A percentile compares a stretch with the other conserved stretches of the same genome.
Evolutionary conservation across 2,329 filamentous ascomycete genomes (phyloP).

Genomic region (Talaromyces albobiverticillius): DNA sequence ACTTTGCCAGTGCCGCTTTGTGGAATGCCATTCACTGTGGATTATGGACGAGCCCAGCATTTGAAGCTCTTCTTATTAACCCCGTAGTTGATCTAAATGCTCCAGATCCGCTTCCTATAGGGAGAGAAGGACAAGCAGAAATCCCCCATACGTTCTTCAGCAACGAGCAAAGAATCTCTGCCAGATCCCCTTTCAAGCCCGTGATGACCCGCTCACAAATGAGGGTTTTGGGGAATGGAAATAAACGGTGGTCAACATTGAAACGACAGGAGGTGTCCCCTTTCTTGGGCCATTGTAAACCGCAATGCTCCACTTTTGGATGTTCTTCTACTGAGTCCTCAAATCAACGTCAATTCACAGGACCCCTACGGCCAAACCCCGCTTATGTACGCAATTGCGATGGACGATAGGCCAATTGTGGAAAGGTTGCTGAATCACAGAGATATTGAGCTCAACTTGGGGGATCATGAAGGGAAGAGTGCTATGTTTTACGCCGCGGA

Average conservation of each 20-base stretch:
- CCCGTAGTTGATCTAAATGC: conserved; percentile 1
- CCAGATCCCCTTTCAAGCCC: background rate
- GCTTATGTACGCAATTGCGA: conserved; percentile 11
- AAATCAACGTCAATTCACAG: conserved; percentile 13
- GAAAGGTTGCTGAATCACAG: conserved; percentile 5
- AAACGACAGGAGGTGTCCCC: conserved; percentile 8
- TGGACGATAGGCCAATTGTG: conserved; percentile 3
- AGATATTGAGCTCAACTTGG: conserved; percentile 13
- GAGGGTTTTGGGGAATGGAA: conserved; percentile 21
- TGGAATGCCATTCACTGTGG: conserved; percentile 12
- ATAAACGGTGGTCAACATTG: conserved; percentile 21
- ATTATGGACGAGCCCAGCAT: conserved; percentile 10
- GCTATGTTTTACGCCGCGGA: conserved; percentile 11
- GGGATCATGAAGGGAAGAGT: conserved; percentile 6
- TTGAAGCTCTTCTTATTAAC: conserved; percentile 6
- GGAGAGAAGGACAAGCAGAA: background rate
- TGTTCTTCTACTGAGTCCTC: conserved; percentile 8
- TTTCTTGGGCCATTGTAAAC: conserved; percentile 8
- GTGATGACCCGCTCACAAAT: conserved; percentile 20
- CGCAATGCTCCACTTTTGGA: conserved; percentile 11
- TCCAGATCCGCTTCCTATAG: background rate
- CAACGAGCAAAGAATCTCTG: background rate
- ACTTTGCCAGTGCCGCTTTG: conserved; percentile 9
- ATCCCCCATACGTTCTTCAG: background rate
- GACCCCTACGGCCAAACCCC: background rate